Conservation (phyloP, 2,329 filamentous ascomycete genomes). For the Fusarium pseudonygamai region DNA sequence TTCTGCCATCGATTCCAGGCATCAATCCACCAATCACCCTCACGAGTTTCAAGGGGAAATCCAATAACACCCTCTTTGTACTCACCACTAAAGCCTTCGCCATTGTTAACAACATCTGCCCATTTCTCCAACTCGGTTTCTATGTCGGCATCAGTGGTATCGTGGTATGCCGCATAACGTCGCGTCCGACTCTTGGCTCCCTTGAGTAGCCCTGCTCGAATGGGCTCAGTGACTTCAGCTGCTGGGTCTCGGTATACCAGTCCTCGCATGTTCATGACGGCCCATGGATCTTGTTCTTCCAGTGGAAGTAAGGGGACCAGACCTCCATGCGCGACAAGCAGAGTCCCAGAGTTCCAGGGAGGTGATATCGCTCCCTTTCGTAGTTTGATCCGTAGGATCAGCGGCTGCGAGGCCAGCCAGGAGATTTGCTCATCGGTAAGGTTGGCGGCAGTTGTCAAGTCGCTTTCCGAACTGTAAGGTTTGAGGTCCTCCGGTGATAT, state of each 20-base stretch:
- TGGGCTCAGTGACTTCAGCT: neutral
- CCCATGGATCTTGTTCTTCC: slow-evolving; percentile 74
- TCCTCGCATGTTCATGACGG: slow-evolving; percentile 88
- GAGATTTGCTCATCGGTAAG: slow-evolving; percentile 13
- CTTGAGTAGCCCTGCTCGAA: slow-evolving; percentile 21
- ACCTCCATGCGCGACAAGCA: slow-evolving; percentile 80
- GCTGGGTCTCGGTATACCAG: slow-evolving; percentile 61
- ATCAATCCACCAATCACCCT: slow-evolving; percentile 26
- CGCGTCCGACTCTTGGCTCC: slow-evolving; percentile 21
- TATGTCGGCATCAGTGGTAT: neutral
- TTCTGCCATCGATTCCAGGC: slow-evolving; percentile 35
- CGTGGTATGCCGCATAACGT: slow-evolving; percentile 2
- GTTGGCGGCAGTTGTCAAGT: slow-evolving; percentile 27
- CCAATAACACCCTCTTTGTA: neutral
- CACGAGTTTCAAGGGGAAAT: slow-evolving; percentile 24
- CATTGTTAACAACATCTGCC: neutral
- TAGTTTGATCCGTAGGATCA: slow-evolving; percentile 28
- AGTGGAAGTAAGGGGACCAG: slow-evolving; percentile 77
- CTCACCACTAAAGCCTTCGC: neutral
- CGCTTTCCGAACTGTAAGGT: slow-evolving; percentile 25
- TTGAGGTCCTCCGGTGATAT: slow-evolving; percentile 14
- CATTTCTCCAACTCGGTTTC: neutral
- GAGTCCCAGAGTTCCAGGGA: slow-evolving; percentile 30
- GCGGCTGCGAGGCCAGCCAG: slow-evolving; percentile 22
- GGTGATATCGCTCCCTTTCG: neutral